Percentiles rank a stretch among this genome's conserved stretches.
Conservation (phyloP, 2,329 filamentous ascomycete genomes). For the Zymoseptoria pseudotritici region DNA sequence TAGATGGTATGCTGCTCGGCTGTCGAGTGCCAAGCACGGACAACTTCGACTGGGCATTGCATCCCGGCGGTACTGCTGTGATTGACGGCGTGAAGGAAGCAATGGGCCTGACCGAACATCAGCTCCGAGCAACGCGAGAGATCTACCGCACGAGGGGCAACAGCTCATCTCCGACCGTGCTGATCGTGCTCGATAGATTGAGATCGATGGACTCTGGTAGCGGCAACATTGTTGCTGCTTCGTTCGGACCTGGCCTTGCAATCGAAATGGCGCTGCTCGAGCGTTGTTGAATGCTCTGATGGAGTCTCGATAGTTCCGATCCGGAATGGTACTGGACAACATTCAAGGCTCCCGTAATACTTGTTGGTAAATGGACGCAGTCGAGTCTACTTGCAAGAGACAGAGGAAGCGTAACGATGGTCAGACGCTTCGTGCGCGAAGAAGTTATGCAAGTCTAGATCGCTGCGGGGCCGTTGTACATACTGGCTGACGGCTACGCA, state of each 20-base stretch:
- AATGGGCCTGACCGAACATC: conserved; percentile 52
- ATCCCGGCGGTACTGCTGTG: conserved; percentile 62
- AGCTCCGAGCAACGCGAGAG: conserved; percentile 63
- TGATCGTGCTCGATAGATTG: conserved; percentile 58
- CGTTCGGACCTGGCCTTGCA: conserved; percentile 62
- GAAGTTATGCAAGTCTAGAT: too few species aligned
- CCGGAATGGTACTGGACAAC: too few species aligned
- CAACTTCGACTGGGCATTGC: conserved; percentile 66
- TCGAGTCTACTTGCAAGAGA: too few species aligned
- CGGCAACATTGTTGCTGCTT: conserved; percentile 59
- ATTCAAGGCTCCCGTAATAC: too few species aligned
- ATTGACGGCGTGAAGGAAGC: conserved; percentile 54
- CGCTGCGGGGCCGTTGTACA: too few species aligned
- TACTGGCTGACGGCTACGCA: too few species aligned
- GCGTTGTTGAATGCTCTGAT: not conserved
- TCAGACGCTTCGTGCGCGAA: too few species aligned
- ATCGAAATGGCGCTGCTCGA: not conserved
- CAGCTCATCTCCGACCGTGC: conserved; percentile 59
- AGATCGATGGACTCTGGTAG: conserved; percentile 37
- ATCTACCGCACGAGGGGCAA: conserved; percentile 63
- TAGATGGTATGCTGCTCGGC: conserved; percentile 1
- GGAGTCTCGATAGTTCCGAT: too few species aligned
- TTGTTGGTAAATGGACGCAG: too few species aligned
- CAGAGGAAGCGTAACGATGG: too few species aligned
- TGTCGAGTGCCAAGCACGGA: not conserved